Base-by-base conservation (phyloP, 2,329 filamentous ascomycete genomes). In the Colletotrichum plurivorum region DNA sequence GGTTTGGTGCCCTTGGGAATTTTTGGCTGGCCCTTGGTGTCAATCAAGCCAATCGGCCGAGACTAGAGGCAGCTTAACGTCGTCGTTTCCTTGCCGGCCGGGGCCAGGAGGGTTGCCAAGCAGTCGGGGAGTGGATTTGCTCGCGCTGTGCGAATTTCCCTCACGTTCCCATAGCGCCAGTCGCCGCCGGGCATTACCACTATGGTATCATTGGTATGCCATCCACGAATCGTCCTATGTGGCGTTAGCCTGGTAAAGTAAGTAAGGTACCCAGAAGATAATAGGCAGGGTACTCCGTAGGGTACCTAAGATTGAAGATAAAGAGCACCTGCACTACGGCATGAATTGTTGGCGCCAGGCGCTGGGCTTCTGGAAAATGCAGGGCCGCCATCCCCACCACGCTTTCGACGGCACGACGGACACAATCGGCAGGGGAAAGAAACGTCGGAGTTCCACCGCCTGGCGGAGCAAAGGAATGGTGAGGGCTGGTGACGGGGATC, bases 341-440 rank as follows among this genome's bases (percentile, higher is more conserved):
- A 31, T 10, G 27, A 51, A 27, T 53, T 57, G 48, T 31, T 52
- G 25, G 39, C 16, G 27, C 27, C 27, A 31, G 45, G 45, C 5
- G 12, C n/a, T 63, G 54, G 49, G 49, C 66, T 69, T 69, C 66
- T 69, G 66, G 66, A 69, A 66, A 69, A 66, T 66, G 66, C 36
- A 69, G 51, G 62, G 66, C 60, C 54, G 20, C 39, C n/a, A 39
- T 69, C 54, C 22, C 66, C 61, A 65, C 61, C 31, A 27, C 31
- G 49, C 41, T 48, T 60, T 59, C 31, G 15, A 65, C 41, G 31
- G 49, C 48, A 56, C 41, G 18, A 54, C 49, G 54, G 61, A 41
- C 61, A 65, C 61, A 54, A 58, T 48, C 36, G 41, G 46, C 65
- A 68, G 60, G 60, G 65, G 61, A 49, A n/a, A 46, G 45, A 36